These are phyloP conservation scores for Colletotrichum scovillei DNA, from an alignment of 2,329 filamentous ascomycete genomes.

Conservation along the genomic window DNA sequence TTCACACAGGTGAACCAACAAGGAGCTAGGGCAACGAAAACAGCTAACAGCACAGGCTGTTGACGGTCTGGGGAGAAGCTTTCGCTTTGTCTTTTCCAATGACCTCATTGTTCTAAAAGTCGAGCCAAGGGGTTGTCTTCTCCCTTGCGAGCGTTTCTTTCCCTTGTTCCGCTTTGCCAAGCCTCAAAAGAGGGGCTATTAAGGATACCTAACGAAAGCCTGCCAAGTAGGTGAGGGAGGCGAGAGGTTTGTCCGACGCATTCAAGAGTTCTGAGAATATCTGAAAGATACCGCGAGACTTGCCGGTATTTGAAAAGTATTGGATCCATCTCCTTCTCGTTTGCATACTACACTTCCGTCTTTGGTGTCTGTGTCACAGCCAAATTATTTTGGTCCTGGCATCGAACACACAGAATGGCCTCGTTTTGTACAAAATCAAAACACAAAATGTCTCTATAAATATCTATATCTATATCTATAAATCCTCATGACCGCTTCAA, in stretches of 20 bases:
- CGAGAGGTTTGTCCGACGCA: neutral
- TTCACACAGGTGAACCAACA: neutral
- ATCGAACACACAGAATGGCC: neutral
- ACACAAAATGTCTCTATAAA: neutral
- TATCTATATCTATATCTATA: neutral
- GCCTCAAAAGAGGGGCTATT: neutral
- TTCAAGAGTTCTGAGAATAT: neutral
- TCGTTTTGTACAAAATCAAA: neutral
- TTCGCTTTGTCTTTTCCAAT: neutral
- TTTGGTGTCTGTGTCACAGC: neutral
- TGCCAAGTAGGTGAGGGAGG: neutral
- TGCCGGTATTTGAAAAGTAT: neutral
- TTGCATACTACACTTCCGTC: neutral
- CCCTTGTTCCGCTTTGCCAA: neutral
- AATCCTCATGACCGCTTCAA: neutral
- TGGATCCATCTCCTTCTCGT: fast-evolving
- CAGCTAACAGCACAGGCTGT: neutral
- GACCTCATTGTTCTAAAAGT: neutral
- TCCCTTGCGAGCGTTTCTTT: neutral
- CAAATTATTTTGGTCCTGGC: neutral
- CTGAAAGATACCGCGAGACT: neutral
- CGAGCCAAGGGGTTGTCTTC: neutral
- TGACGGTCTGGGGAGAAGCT: neutral
- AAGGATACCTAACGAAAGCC: neutral
- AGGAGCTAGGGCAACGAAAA: too few species aligned